Percentiles rank a stretch among this genome's conserved stretches.
These are phyloP conservation scores for Talaromyces funiculosus DNA, from an alignment of 2,329 filamentous ascomycete genomes.

Conservation along the genomic window DNA sequence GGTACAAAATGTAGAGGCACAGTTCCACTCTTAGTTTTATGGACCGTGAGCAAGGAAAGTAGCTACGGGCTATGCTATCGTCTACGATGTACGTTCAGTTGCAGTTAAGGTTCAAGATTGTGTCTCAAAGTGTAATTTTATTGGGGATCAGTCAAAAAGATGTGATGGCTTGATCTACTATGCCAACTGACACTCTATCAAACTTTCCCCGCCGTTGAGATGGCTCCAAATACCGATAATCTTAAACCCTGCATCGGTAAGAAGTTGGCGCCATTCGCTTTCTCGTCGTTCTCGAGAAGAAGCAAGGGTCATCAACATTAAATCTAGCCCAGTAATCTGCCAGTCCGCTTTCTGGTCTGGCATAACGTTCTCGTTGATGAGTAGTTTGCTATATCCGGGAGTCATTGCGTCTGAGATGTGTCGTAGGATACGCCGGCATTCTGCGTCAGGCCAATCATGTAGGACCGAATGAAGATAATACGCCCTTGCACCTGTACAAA, in stretches of 20 bases:
- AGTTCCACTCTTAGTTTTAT: neutral
- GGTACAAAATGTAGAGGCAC: neutral
- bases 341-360: constrained; percentile 28
- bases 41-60: neutral
- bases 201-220: neutral
- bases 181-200: neutral
- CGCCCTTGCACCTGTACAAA: neutral
- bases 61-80: neutral
- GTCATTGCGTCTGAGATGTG: constrained; percentile 29
- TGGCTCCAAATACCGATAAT: neutral
- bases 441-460: constrained; percentile 21
- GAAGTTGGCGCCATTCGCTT: neutral
- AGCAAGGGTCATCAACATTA: neutral
- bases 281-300: neutral
- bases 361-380: constrained; percentile 42
- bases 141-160: neutral
- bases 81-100: neutral
- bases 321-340: neutral
- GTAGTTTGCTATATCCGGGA: constrained; percentile 27
- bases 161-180: neutral
- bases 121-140: neutral
- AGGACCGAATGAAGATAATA: constrained; percentile 23
- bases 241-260: constrained; percentile 9
- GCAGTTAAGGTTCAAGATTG: neutral
- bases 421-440: constrained; percentile 17